These are phyloP conservation scores for Ophiostoma perfectum DNA, from an alignment of 2,329 filamentous ascomycete genomes.

Conservation along the genomic window DNA sequence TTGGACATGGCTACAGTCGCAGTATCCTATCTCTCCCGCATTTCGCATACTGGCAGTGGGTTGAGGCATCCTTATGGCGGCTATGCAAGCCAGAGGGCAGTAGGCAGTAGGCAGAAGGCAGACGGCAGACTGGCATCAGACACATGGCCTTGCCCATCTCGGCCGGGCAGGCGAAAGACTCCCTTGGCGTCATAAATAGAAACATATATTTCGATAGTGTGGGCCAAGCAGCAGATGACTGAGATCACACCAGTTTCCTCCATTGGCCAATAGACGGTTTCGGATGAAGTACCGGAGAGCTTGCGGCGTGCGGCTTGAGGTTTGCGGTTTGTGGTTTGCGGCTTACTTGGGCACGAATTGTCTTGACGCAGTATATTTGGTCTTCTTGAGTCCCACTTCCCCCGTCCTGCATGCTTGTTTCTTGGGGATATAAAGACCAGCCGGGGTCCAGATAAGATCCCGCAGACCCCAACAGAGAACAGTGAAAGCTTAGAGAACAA, in stretches of 20 bases:
- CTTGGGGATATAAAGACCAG: slow-evolving; percentile 12
- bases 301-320: not conserved
- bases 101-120: not conserved
- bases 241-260: slow-evolving; percentile 3
- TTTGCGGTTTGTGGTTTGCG: not conserved
- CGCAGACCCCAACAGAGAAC: not conserved
- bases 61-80: not conserved
- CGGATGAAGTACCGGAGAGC: not conserved
- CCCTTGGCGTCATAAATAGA: slow-evolving; percentile 10
- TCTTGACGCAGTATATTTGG: not conserved
- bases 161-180: not conserved
- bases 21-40: not conserved
- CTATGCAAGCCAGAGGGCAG: not conserved
- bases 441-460: slow-evolving; percentile 9
- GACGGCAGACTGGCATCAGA: not conserved
- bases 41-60: not conserved
- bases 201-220: not conserved
- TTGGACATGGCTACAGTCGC: not conserved
- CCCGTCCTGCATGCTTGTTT: not conserved
- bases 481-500: not conserved
- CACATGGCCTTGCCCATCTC: not conserved
- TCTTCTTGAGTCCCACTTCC: not conserved
- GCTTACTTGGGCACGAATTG: slow-evolving; percentile 3
- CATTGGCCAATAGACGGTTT: not conserved
- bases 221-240: slow-evolving; percentile 7